phyloP scores from a whole-genome alignment of 768 basidiomycete species.

The Cyclocybe aegerita region DNA sequence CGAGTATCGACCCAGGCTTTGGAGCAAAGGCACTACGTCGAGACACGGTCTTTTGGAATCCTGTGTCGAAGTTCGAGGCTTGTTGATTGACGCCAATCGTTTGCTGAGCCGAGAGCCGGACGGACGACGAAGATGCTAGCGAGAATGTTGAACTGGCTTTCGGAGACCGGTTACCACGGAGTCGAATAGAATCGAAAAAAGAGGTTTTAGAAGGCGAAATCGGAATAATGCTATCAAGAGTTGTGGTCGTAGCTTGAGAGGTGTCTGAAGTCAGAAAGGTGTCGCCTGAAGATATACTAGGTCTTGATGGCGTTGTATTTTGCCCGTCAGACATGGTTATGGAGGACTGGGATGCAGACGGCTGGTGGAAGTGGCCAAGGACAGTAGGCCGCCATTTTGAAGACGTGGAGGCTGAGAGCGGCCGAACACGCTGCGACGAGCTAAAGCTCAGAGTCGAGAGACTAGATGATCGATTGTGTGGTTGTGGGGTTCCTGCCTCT shows the following conservation, averaged over 20 bases:
- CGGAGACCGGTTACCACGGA: constrained; percentile 29
- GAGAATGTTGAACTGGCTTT: constrained; percentile 30
- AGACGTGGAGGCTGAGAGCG: constrained; percentile 20
- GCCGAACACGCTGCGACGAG: constrained; percentile 13
- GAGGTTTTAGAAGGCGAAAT: constrained; percentile 39
- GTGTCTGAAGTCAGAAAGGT: constrained; percentile 52
- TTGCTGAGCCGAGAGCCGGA: constrained; percentile 9
- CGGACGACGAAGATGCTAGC: constrained; percentile 15
- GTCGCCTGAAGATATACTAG: constrained; percentile 53
- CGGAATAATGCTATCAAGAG: constrained; percentile 41
- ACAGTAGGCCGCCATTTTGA: constrained; percentile 67
- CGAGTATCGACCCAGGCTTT: constrained; percentile 24
- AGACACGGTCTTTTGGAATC: constrained; percentile 1
- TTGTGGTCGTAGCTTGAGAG: constrained; percentile 45
- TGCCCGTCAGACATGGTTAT: constrained; percentile 36
- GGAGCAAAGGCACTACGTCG: constrained; percentile 31
- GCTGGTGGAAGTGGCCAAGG: constrained; percentile 58
- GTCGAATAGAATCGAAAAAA: constrained; percentile 40
- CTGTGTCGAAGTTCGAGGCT: background rate
- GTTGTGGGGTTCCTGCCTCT: constrained; percentile 24
- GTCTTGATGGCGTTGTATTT: constrained; percentile 23
- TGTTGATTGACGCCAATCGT: background rate
- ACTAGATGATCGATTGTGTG: constrained; percentile 51
- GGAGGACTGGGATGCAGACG: constrained; percentile 43
- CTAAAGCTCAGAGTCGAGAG: constrained; percentile 39